These are phyloP conservation scores for Eimeria acervulina DNA, from an alignment of 169 alveolate genomes.

Conservation along the genomic window DNA sequence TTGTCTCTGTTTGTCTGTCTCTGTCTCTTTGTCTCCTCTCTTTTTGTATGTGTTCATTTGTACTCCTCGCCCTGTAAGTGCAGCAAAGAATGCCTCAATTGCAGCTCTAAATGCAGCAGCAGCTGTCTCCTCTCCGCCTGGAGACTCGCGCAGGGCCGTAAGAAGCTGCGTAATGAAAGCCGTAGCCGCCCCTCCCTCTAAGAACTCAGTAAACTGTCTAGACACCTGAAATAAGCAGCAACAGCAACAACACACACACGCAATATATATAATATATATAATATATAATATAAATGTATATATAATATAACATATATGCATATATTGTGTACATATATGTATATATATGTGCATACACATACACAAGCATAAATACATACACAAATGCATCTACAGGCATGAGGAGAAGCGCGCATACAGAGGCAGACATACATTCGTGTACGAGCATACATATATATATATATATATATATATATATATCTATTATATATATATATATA, in stretches of 20 bases:
- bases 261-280: no score
- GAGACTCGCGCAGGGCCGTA: background rate
- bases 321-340: no score
- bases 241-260: background rate
- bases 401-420: no score
- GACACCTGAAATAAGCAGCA: conserved; percentile 2
- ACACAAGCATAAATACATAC: no score
- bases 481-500: no score
- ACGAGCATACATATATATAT: no score
- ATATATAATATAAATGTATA: no score
- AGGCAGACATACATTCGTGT: no score
- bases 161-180: background rate
- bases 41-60: background rate
- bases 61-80: conserved; percentile 15
- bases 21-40: background rate
- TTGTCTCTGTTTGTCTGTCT: background rate
- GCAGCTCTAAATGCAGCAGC: conserved; percentile 19
- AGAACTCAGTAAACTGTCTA: background rate
- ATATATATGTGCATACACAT: no score
- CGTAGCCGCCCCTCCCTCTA: conserved; percentile 28
- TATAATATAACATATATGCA: no score
- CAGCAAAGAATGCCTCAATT: conserved; percentile 1
- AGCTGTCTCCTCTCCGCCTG: background rate
- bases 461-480: no score
- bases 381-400: no score